Evolutionary conservation across 2,329 filamentous ascomycete genomes (phyloP).

Genomic region (Calonectria pseudoturangicola): DNA sequence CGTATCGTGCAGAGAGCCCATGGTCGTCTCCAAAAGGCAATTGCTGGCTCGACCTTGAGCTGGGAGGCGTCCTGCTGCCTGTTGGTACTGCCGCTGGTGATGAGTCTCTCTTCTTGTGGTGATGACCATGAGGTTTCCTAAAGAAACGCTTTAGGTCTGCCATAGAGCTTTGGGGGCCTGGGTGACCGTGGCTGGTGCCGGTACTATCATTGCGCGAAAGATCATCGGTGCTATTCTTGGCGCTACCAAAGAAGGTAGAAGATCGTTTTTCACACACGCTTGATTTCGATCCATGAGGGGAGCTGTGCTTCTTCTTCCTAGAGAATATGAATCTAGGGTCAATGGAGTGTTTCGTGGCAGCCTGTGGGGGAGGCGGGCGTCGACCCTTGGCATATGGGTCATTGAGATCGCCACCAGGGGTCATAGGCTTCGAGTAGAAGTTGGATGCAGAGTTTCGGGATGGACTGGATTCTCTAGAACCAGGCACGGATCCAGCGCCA

Average conservation of each 20-base stretch:
- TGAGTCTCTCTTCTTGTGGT: constrained; percentile 82
- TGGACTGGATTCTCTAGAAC: constrained; percentile 78
- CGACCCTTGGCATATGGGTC: constrained; percentile 92
- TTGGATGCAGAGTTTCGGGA: constrained; percentile 77
- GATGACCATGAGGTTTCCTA: constrained; percentile 84
- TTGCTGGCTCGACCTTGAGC: constrained; percentile 72
- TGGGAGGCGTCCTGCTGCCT: constrained; percentile 68
- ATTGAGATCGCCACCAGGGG: constrained; percentile 85
- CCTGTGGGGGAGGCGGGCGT: constrained; percentile 80
- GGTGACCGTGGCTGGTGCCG: constrained; percentile 49
- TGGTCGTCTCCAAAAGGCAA: constrained; percentile 97
- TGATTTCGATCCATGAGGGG: constrained; percentile 71
- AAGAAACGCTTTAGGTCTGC: constrained; percentile 98
- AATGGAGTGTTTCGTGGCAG: constrained; percentile 76
- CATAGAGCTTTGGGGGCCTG: constrained; percentile 84
- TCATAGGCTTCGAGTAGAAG: constrained; percentile 83
- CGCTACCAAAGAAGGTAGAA: constrained; percentile 62
- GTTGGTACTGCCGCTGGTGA: constrained; percentile 76
- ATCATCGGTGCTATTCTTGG: constrained; percentile 62
- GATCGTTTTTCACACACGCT: constrained; percentile 73
- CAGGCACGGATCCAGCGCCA: constrained; percentile 72
- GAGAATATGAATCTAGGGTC: constrained; percentile 92
- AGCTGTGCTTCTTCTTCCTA: constrained; percentile 80
- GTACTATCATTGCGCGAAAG: constrained; percentile 54
- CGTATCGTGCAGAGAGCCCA: constrained; percentile 91